Evolutionary conservation across 2,329 filamentous ascomycete genomes (phyloP), one percentile per base, ranked within the genome.

Genomic region (Shiraia sp.): DNA sequence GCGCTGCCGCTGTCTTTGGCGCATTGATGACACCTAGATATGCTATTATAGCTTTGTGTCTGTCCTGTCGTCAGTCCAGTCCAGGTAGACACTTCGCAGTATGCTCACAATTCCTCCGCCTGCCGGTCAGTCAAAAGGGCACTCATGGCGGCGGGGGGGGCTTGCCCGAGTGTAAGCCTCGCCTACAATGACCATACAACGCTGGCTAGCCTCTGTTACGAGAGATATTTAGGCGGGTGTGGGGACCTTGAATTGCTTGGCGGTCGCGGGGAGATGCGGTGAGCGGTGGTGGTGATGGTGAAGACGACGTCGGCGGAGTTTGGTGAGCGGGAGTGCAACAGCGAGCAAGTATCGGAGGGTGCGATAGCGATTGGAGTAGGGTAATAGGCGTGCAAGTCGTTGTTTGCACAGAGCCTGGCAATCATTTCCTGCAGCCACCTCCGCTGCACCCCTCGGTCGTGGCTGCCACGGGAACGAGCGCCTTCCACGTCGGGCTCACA

Each of bases 41-140:
- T 56, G 91, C 90, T 65, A 96, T 87, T 58, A 96, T 90, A 51
- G 90, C 88, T 76, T 95, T 95, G 78, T 96, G 89, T 65, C 90
- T 95, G 72, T 17, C 45, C 27, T 19, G 23, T 16, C 27, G 33
- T 53, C 36, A 55, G 49, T 28, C 29, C 30, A 26, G 31, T 12
- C 12, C 26, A 26, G 10, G 16, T n/a, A 14, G 26, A 14, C 29
- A 19, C n/a, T 19, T 29, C 15, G 33, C 36, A 7, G 27, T 13
- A 14, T 19, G 34, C 86, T 72, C 79, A 92, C 88, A 93, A 84
- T 79, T 93, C 89, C 74, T 93, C 89, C 52, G 88, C 88, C 77
- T 95, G 90, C 66, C 87, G 83, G 63, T 79, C 76, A 48, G 88
- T 90, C 73, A 93, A 75, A 69, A 89, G 79, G 65, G 82, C 81